Evolutionary conservation across 371 early-diverging fungal species (phyloP), one percentile per base, ranked within the genome.

Genomic region (Mucor lusitanicus): DNA sequence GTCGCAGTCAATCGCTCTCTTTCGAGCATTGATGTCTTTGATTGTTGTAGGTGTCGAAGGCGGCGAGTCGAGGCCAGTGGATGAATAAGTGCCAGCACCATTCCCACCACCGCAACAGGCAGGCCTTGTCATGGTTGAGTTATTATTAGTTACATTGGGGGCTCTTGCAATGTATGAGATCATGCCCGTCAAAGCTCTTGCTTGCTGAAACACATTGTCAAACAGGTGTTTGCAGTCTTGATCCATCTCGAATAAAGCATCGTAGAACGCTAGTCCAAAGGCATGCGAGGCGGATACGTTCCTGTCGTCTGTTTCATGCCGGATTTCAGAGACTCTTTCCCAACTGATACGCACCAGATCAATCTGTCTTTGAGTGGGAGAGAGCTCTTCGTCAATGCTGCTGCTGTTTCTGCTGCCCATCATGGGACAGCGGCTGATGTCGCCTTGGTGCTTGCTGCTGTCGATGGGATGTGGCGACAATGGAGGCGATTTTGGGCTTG

Each of bases 121-220:
- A 25, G 59, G 65, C 13, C 65, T 65, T 56, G 33, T 15, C 50
- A 25, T 12, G 50, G 23, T 25, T 2, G 50, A 50, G 15, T 40
- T 23, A 17, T 44, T 62, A 6, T 53, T 40, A 3, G 72, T 63
- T 8, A 72, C 69, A 40, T 61, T 55, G 0, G 77, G 78, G 19
- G 78, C 72, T 57, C 77, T 60, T 15, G 77, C 72, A 37, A 82
- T 75, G 42, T 75, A 82, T 0, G 75, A 74, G 6, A 82, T 78
- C 76, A 82, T 80, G 2, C 83, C 80, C 3, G 80, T 76, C 15
- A 82, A 64, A 15, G 80, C 83, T 48, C 77, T 67, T 8, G 83
- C 80, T 50, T 82, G 83, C 48, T 80, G 80, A 54, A 79, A 69
- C 6, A 76, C 72, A 55, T 82, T 79, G 19, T 63, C 69, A 59